phyloP scores from a whole-genome alignment of 441 rosid genomes.

The Hura crepitans region DNA sequence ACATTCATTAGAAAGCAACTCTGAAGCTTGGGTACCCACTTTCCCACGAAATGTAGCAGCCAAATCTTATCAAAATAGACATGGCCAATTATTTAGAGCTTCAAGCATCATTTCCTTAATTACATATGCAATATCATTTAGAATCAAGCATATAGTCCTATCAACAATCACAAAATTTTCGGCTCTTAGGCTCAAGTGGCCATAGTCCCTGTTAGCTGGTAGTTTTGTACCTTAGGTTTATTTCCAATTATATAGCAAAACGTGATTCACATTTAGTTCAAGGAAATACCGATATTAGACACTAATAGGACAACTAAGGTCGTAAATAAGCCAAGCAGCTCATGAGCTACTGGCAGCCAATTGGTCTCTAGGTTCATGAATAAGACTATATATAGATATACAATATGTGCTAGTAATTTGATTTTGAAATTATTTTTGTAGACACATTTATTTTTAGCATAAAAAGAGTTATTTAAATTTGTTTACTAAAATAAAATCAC shows the following conservation, averaged over 20 bases:
- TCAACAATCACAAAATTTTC: not conserved
- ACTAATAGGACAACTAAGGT: not conserved
- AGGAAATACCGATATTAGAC: not conserved
- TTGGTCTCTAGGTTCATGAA: not conserved
- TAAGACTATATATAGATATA: not conserved
- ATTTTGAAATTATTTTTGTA: not conserved
- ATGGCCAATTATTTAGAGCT: conserved; percentile 1
- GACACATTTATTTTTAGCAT: too few relatives aligned
- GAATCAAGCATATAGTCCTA: not conserved
- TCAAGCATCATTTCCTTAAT: not conserved
- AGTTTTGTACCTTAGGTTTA: not conserved
- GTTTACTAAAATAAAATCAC: too few relatives aligned
- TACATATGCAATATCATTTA: not conserved
- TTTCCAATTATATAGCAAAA: conserved; percentile 10
- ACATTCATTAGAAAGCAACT: not conserved
- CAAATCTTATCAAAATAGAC: not conserved
- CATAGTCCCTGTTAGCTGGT: not conserved
- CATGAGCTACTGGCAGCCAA: not conserved
- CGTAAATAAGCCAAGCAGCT: not conserved
- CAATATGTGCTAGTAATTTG: not conserved
- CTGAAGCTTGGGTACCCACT: not conserved
- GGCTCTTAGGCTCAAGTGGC: not conserved
- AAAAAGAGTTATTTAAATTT: too few relatives aligned
- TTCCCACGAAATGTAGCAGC: not conserved
- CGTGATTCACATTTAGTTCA: not conserved